phyloP scores from a whole-genome alignment of 2,329 filamentous ascomycete species.

The Penicillium brevicompactum region DNA sequence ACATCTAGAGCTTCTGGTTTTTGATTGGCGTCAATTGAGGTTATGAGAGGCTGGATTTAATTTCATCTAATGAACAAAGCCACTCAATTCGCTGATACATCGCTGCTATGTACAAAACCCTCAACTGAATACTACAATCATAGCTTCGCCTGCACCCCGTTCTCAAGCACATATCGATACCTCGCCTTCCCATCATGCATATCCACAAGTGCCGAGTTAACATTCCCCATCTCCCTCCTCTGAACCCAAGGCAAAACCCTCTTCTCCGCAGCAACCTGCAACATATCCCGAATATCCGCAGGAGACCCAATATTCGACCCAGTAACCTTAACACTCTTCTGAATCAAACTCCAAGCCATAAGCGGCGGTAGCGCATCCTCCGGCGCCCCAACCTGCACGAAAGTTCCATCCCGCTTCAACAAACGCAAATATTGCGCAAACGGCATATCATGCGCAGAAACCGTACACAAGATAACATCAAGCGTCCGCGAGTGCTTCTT shows the following conservation, averaged over 20 bases:
- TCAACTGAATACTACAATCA: constrained; percentile 6
- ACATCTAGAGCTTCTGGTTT: too few relatives aligned
- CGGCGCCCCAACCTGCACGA: constrained; percentile 69
- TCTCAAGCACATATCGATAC: constrained; percentile 51
- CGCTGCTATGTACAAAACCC: background rate
- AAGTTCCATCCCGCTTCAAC: constrained; percentile 60
- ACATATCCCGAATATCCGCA: constrained; percentile 47
- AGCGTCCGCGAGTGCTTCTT: constrained; percentile 51
- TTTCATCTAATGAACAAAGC: too few relatives aligned
- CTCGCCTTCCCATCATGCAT: constrained; percentile 50
- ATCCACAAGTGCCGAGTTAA: constrained; percentile 46
- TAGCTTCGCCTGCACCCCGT: constrained; percentile 38
- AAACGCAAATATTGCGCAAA: constrained; percentile 63
- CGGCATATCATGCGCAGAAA: constrained; percentile 64
- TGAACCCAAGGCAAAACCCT: constrained; percentile 47
- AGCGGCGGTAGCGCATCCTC: constrained; percentile 60
- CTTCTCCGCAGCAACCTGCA: constrained; percentile 46
- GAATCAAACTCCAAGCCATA: constrained; percentile 60
- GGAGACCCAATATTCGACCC: constrained; percentile 51
- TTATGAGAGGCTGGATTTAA: too few relatives aligned
- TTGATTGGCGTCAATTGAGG: too few relatives aligned
- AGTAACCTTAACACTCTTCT: constrained; percentile 56
- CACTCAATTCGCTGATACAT: too few relatives aligned
- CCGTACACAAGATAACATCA: constrained; percentile 60
- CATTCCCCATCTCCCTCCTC: constrained; percentile 44